phyloP scores from a whole-genome alignment of 2,329 filamentous ascomycete genomes.

The Nemania diffusa region DNA sequence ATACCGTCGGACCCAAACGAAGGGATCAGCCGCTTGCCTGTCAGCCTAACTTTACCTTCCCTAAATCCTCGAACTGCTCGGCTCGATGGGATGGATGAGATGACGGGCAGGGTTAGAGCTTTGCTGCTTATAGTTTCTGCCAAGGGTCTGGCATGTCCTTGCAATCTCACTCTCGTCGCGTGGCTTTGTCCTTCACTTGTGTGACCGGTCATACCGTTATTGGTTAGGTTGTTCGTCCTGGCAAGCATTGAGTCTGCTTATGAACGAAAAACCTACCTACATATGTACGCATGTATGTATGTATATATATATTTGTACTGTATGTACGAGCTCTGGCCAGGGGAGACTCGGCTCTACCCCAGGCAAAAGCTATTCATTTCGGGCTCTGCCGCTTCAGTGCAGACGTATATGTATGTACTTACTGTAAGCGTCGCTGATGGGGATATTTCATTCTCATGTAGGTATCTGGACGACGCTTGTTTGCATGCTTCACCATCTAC shows the following conservation, averaged over 20 bases:
- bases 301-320: not conserved
- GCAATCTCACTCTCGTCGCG: slow-evolving; percentile 33
- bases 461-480: slow-evolving; percentile 11
- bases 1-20: slow-evolving; percentile 14
- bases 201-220: slow-evolving; percentile 23
- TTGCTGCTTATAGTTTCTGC: slow-evolving; percentile 14
- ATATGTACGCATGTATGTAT: not conserved
- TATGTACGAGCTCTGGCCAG: no score
- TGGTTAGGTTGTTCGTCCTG: slow-evolving; percentile 5
- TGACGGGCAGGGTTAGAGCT: slow-evolving; percentile 27
- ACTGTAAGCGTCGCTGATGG: not conserved
- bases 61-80: slow-evolving; percentile 24
- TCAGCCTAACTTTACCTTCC: slow-evolving; percentile 31
- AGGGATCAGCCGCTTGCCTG: slow-evolving; percentile 34
- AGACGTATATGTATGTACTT: not conserved
- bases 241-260: not conserved
- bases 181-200: slow-evolving; percentile 18
- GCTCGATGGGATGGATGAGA: slow-evolving; percentile 20
- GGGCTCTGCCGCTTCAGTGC: slow-evolving; percentile 14
- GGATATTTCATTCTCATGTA: slow-evolving; percentile 7
- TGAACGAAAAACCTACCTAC: not conserved
- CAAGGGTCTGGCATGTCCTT: slow-evolving; percentile 28
- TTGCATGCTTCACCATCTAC: slow-evolving; percentile 33
- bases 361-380: slow-evolving; percentile 13
- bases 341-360: not conserved